phyloP scores from a whole-genome alignment of 2,329 filamentous ascomycete genomes.

The Pseudogymnoascus sp. region DNA sequence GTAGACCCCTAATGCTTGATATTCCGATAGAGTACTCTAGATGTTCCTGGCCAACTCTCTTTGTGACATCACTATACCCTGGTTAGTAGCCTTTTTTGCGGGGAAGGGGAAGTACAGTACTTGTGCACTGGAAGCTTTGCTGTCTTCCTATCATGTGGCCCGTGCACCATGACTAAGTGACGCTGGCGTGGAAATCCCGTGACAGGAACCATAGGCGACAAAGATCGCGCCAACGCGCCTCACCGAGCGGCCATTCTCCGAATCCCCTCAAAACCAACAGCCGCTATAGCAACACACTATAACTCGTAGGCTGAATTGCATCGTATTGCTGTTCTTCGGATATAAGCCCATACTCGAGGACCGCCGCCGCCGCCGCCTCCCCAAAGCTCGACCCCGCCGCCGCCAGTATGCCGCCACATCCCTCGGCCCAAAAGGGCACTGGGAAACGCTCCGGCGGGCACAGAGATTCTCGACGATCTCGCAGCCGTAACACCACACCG shows the following conservation, averaged over 20 bases:
- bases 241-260: neutral
- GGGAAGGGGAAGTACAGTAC: neutral
- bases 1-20: neutral
- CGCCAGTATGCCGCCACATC: slow-evolving; percentile 46
- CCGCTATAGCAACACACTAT: neutral
- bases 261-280: neutral
- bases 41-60: neutral
- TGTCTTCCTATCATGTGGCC: neutral
- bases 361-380: neutral
- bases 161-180: neutral
- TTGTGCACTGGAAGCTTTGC: neutral
- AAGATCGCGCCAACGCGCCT: slow-evolving; percentile 1
- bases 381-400: neutral
- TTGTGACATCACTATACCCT: slow-evolving; percentile 6
- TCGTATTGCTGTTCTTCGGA: neutral
- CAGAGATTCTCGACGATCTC: slow-evolving; percentile 52
- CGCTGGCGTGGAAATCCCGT: neutral
- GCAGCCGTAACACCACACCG: slow-evolving; percentile 73
- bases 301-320: neutral
- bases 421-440: slow-evolving; percentile 52
- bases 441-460: slow-evolving; percentile 54
- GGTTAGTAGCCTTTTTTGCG: neutral
- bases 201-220: neutral
- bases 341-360: neutral
- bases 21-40: neutral